Percentiles rank a stretch among this genome's conserved stretches.
phyloP scores from a whole-genome alignment of 495 filamentous ascomycete species.

The Penicillium pancosmium region DNA sequence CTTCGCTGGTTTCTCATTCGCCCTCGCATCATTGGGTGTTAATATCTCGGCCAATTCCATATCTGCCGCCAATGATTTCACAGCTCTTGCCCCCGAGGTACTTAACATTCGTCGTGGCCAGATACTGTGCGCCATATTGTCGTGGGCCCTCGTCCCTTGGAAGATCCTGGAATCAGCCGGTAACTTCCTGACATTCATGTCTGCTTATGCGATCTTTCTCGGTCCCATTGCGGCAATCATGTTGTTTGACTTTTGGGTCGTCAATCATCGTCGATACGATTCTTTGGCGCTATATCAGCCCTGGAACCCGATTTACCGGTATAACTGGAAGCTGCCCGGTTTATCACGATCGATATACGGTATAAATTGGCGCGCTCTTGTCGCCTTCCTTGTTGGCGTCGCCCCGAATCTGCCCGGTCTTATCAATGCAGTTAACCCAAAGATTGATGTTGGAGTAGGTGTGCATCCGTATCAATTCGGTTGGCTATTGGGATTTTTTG shows the following conservation, averaged over 20 bases:
- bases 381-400: slow-evolving; percentile 65
- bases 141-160: slow-evolving; percentile 66
- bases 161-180: slow-evolving; percentile 62
- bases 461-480: slow-evolving; percentile 57
- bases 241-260: slow-evolving; percentile 67
- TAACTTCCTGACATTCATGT: slow-evolving; percentile 64
- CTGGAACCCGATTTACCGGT: slow-evolving; percentile 46
- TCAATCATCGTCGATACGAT: slow-evolving; percentile 64
- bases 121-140: slow-evolving; percentile 59
- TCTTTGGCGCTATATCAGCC: slow-evolving; percentile 53
- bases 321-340: slow-evolving; percentile 44
- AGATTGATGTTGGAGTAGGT: slow-evolving; percentile 48
- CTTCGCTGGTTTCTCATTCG: slow-evolving; percentile 52
- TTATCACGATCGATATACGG: slow-evolving; percentile 30
- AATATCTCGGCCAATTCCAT: slow-evolving; percentile 70
- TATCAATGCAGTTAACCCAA: slow-evolving; percentile 51
- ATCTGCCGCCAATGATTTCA: slow-evolving; percentile 66
- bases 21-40: slow-evolving; percentile 47
- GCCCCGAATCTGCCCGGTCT: slow-evolving; percentile 63
- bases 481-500: slow-evolving; percentile 57
- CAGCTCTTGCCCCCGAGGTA: slow-evolving; percentile 58
- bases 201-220: slow-evolving; percentile 67
- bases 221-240: slow-evolving; percentile 71
- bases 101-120: slow-evolving; percentile 67
- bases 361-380: slow-evolving; percentile 66